These are phyloP conservation scores for Saccharomycopsis capsularis DNA, from an alignment of 805 yeast genomes.

Conservation along the genomic window DNA sequence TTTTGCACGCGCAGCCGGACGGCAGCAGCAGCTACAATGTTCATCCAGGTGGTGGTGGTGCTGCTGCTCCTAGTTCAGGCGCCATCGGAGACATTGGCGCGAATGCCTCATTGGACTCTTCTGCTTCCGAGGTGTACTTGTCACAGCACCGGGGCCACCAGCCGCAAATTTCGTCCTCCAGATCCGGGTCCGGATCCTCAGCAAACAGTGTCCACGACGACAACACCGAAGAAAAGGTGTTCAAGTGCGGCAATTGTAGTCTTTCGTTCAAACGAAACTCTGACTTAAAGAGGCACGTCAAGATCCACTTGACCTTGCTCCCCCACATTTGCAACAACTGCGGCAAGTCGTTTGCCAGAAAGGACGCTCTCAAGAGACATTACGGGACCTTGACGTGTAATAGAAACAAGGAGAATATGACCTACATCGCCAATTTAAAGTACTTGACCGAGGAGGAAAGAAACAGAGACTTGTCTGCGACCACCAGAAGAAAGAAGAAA, in stretches of 20 bases:
- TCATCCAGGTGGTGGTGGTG: background rate
- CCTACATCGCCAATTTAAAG: slow-evolving; percentile 19
- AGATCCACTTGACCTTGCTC: slow-evolving; percentile 62
- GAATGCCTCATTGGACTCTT: background rate
- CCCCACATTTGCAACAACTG: slow-evolving; percentile 72
- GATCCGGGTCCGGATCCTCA: background rate
- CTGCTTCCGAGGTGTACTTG: background rate
- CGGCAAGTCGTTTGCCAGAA: slow-evolving; percentile 78
- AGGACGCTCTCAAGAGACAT: slow-evolving; percentile 76
- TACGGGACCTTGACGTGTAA: slow-evolving; percentile 68
- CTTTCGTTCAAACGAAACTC: slow-evolving; percentile 60
- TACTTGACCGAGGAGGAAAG: slow-evolving; percentile 18
- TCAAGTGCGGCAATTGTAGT: slow-evolving; percentile 52
- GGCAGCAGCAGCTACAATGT: background rate
- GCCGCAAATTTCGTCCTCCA: background rate
- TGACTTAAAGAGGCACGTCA: slow-evolving; percentile 58
- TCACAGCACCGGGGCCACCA: background rate
- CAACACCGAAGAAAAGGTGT: slow-evolving; percentile 32
- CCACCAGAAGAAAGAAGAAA: slow-evolving; percentile 6
- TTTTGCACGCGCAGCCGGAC: background rate
- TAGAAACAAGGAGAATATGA: slow-evolving; percentile 51
- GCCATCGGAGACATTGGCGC: background rate
- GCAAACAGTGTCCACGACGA: background rate
- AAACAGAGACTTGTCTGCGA: slow-evolving; percentile 12
- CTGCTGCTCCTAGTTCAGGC: background rate